Conservation (phyloP, 208 protist species). For the Trypanosoma cruzi region DNA sequence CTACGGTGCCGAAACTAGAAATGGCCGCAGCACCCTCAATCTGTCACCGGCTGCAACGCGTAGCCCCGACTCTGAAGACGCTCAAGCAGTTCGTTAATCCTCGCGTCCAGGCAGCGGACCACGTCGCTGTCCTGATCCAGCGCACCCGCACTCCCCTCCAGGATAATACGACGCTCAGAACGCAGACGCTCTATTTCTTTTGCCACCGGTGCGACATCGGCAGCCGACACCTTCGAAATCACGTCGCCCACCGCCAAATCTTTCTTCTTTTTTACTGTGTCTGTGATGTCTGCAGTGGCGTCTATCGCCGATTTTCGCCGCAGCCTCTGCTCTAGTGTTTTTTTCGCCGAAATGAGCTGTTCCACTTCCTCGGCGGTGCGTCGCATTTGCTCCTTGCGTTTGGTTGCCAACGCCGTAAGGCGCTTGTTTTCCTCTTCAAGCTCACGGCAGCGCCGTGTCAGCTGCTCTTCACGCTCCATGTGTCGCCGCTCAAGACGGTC, state of each 20-base stretch:
- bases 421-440: slow-evolving; percentile 67
- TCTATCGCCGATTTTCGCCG: background rate
- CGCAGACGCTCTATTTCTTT: slow-evolving; percentile 61
- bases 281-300: background rate
- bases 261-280: slow-evolving; percentile 1
- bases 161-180: slow-evolving; percentile 44
- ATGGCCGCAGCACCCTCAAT: background rate
- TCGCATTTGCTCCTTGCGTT: slow-evolving; percentile 66
- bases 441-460: slow-evolving; percentile 32
- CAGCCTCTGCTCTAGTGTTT: slow-evolving; percentile 5
- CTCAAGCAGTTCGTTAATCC: slow-evolving; percentile 45
- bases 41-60: background rate
- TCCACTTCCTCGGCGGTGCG: slow-evolving; percentile 7
- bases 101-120: slow-evolving; percentile 52
- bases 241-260: background rate
- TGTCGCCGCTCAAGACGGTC: slow-evolving; percentile 52
- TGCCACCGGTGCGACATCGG: slow-evolving; percentile 2
- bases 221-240: background rate
- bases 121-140: slow-evolving; percentile 53
- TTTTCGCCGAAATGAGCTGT: slow-evolving; percentile 5
- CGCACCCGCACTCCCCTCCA: slow-evolving; percentile 68
- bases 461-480: slow-evolving; percentile 30
- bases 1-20: background rate
- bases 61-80: slow-evolving; percentile 27
- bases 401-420: slow-evolving; percentile 49